Evolutionary conservation across 2,329 filamentous ascomycete species (phyloP), one percentile per base, ranked within the genome.

Genomic region (Beauveria rudraprayagi): DNA sequence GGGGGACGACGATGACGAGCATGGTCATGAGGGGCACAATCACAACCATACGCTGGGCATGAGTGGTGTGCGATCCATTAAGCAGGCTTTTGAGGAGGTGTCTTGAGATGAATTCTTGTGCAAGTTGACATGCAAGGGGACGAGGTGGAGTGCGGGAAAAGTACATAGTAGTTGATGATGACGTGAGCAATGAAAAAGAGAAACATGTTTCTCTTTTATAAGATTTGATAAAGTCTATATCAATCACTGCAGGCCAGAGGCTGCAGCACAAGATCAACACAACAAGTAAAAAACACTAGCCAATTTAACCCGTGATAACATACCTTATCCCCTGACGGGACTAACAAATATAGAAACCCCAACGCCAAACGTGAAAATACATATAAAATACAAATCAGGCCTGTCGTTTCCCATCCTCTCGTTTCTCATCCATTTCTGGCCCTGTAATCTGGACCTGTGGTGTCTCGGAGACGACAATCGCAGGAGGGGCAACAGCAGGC

Each of bases 1-100:
- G 0, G 75, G 73, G 28, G 76, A 79, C 66, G 74, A 73, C 3
- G 71, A 74, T 0, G 73, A 75, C 0, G 73, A 71, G 30, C 68
- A 69, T 11, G 69, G 74, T 10, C 67, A 72, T 3, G 66, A 71
- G 7, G 61, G 61, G 11, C 61, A 62, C 28, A 30, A 51, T 14
- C 61, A 62, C 37, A 43, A 22, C n/a, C 55, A 67, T 65, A 19
- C 22, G 3, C 11, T 47, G 30, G 55, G 53, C 19, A 44, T 41
- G 37, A 26, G 40, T 16, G 56, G 51, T 8, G n/a, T 63, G 52
- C 24, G 61, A 4, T 60, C 56, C 5, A 60, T 63, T 3, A 63
- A 30, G 24, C 34, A 60, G 11, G 56, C 37, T 8, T 46, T 63
- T 19, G 51, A 60, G 28, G 61, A 63, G 46, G 56, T 55, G 22